phyloP scores from a whole-genome alignment of 208 protist species.

The Trypanosoma scelopori region DNA sequence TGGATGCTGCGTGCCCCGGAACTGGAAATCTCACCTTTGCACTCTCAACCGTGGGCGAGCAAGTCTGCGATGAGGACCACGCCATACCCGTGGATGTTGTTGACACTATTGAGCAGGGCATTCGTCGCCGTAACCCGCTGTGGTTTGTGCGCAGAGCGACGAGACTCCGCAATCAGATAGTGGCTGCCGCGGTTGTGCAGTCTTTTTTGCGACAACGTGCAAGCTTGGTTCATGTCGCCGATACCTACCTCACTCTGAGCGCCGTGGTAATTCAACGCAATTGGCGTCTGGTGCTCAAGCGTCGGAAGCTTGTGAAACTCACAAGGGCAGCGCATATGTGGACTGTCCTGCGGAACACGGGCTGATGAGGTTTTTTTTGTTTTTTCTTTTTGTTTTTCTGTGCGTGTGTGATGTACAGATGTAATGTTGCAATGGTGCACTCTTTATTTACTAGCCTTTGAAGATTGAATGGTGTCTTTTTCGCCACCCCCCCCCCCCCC shows the following conservation, averaged over 20 bases:
- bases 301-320: not conserved
- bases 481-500: too few species aligned
- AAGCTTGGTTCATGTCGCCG: slow-evolving; percentile 30
- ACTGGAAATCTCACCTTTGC: not conserved
- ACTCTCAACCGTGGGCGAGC: not conserved
- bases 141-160: slow-evolving; percentile 34
- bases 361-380: not conserved
- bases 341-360: not conserved
- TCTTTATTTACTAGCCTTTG: too few species aligned
- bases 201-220: slow-evolving; percentile 33
- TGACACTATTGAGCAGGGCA: slow-evolving; percentile 18
- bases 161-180: slow-evolving; percentile 19
- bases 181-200: slow-evolving; percentile 29
- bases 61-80: slow-evolving; percentile 5
- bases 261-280: slow-evolving; percentile 43
- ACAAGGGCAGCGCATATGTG: not conserved
- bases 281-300: slow-evolving; percentile 23
- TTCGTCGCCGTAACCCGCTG: slow-evolving; percentile 38
- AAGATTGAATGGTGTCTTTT: too few species aligned
- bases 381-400: too few species aligned
- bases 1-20: not conserved
- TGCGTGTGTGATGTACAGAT: not conserved
- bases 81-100: slow-evolving; percentile 15
- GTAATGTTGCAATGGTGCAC: not conserved
- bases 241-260: slow-evolving; percentile 32